Conservation (phyloP, 805 yeast species). For the Kluyveromyces aestuarii region DNA sequence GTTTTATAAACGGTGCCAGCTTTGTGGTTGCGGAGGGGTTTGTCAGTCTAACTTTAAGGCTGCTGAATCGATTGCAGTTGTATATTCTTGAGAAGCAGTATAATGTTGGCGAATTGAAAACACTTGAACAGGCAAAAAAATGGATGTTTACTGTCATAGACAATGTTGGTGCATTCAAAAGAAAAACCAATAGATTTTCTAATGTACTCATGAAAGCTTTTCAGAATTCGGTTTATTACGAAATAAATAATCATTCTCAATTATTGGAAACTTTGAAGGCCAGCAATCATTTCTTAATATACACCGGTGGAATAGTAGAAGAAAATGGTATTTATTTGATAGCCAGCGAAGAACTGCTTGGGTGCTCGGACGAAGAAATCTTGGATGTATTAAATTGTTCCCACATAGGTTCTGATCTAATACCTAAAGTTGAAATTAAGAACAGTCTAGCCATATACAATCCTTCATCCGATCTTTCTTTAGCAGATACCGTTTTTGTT, state of each 20-base stretch:
- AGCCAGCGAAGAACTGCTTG: slow-evolving; percentile 47
- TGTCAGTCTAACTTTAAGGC: slow-evolving; percentile 50
- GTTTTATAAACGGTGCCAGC: slow-evolving; percentile 72
- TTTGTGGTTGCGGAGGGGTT: slow-evolving; percentile 74
- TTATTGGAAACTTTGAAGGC: slow-evolving; percentile 52
- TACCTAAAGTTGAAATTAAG: slow-evolving; percentile 24
- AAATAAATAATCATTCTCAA: slow-evolving; percentile 40
- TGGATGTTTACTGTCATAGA: slow-evolving; percentile 66
- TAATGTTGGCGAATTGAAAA: slow-evolving; percentile 43
- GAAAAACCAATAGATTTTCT: slow-evolving; percentile 75
- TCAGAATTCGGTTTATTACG: slow-evolving; percentile 61
- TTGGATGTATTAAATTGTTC: slow-evolving; percentile 36
- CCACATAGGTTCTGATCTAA: slow-evolving; percentile 43
- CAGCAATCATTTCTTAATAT: slow-evolving; percentile 66
- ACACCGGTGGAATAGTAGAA: slow-evolving; percentile 58
- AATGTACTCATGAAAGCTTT: slow-evolving; percentile 58
- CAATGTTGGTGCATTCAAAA: slow-evolving; percentile 63
- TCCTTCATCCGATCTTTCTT: slow-evolving; percentile 14
- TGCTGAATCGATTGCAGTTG: slow-evolving; percentile 57
- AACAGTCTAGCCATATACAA: slow-evolving; percentile 22
- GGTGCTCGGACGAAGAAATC: slow-evolving; percentile 34
- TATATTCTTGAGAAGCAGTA: slow-evolving; percentile 66
- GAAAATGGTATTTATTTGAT: slow-evolving; percentile 70
- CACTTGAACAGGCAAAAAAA: slow-evolving; percentile 37
- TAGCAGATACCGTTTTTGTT: slow-evolving; percentile 19